Conservation (phyloP, 1,139 yeast genomes). For the Taphrina sp. region DNA sequence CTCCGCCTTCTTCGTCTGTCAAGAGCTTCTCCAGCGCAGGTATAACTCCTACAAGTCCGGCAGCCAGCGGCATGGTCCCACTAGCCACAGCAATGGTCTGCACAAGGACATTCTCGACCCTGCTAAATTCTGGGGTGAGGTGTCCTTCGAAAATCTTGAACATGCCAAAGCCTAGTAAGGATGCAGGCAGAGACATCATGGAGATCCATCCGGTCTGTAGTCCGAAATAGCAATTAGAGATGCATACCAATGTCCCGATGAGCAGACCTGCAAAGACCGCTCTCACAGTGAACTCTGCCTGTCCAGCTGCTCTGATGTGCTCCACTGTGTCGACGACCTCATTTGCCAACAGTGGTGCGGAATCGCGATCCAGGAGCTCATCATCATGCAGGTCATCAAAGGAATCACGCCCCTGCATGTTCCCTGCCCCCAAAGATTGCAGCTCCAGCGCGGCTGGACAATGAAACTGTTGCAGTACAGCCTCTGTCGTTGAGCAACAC, state of each 20-base stretch:
- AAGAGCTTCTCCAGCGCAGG: constrained; percentile 93
- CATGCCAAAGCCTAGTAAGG: constrained; percentile 77
- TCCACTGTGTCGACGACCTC: constrained; percentile 12
- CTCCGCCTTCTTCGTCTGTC: constrained; percentile 73
- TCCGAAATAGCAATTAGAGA: constrained; percentile 94
- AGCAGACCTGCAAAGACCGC: constrained; percentile 14
- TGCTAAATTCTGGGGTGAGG: constrained; percentile 60
- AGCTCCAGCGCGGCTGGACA: no score
- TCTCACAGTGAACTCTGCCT: constrained; percentile 13
- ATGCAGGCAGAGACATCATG: constrained; percentile 98
- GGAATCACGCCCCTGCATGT: constrained; percentile 2
- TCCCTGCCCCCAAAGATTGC: background rate
- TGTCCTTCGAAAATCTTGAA: constrained; percentile 56
- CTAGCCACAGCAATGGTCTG: constrained; percentile 86
- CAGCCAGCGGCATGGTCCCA: constrained; percentile 95
- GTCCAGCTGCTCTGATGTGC: background rate
- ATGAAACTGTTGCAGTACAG: no score
- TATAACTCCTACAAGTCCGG: constrained; percentile 91
- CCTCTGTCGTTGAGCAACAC: no score
- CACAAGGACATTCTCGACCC: constrained; percentile 87
- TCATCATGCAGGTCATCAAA: constrained; percentile 6
- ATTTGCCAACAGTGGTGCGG: constrained; percentile 3
- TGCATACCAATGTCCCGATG: constrained; percentile 54
- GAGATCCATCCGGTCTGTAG: constrained; percentile 96
- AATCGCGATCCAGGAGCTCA: background rate